These are phyloP conservation scores for Darksidea phi DNA, from an alignment of 495 filamentous ascomycete genomes.

Conservation along the genomic window DNA sequence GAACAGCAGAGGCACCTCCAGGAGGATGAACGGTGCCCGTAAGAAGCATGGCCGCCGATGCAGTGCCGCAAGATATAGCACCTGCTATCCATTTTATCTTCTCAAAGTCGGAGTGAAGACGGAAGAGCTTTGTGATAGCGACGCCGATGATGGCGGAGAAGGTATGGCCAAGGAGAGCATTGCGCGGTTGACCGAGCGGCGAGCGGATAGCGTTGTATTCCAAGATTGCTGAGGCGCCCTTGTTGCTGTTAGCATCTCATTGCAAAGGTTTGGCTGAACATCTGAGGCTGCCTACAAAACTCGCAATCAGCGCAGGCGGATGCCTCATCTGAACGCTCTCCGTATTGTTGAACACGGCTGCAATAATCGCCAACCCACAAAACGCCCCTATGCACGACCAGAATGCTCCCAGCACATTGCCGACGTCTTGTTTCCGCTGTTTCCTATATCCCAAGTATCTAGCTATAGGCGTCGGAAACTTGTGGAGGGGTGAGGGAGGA, in stretches of 20 bases:
- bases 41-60: slow-evolving; percentile 70
- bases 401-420: slow-evolving; percentile 31
- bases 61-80: slow-evolving; percentile 65
- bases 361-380: slow-evolving; percentile 36
- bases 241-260: neutral
- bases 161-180: slow-evolving; percentile 68
- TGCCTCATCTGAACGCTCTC: slow-evolving; percentile 21
- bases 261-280: neutral
- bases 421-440: slow-evolving; percentile 34
- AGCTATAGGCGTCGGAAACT: slow-evolving; percentile 35
- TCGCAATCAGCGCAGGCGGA: slow-evolving; percentile 38
- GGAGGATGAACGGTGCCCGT: slow-evolving; percentile 84
- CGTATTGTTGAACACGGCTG: slow-evolving; percentile 34
- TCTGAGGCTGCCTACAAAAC: slow-evolving; percentile 25
- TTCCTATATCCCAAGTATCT: slow-evolving; percentile 40
- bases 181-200: slow-evolving; percentile 80
- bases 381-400: slow-evolving; percentile 39
- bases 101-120: slow-evolving; percentile 55
- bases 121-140: slow-evolving; percentile 69
- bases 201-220: slow-evolving; percentile 59
- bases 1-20: slow-evolving; percentile 80
- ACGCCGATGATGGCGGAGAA: slow-evolving; percentile 68
- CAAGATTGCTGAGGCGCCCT: slow-evolving; percentile 43
- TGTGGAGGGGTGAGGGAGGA: slow-evolving; percentile 35
- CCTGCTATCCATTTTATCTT: slow-evolving; percentile 64